Evolutionary conservation across 208 protist species (phyloP), one percentile per base, ranked within the genome.

Genomic region (Angomonas ambiguus): DNA sequence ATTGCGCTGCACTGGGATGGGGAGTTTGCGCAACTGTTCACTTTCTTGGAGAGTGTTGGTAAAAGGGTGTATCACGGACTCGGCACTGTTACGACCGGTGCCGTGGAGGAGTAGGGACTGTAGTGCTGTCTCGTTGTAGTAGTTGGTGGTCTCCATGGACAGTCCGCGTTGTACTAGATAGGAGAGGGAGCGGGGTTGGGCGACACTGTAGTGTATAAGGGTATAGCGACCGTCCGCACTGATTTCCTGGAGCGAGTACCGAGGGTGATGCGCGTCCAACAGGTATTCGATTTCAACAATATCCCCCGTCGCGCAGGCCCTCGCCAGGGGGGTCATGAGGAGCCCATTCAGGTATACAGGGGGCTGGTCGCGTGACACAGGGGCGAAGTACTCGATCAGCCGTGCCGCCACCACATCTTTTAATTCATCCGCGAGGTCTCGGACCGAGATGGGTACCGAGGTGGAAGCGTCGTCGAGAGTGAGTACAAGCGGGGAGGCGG

Each of bases 141-240:
- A 76, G 65, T 95, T 95, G 55, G 82, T 74, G 18, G 63, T 65
- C 53, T 93, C 85, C 20, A 92, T 70, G 24, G 75, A 79, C 13
- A 93, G 67, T 1, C 90, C 90, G 22, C 81, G 86, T 10, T 72
- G 71, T 18, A 70, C 27, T 10, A 81, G 62, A 62, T 69, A 77
- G 8, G 63, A 57, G 38, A 88, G 42, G 22, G 74, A 63, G 18
- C 48, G 63, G 2, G 85, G 84, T n/a, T 91, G 86, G 0, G 67
- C 86, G 0, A 74, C 85, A 20, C 86, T 82, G 75, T 92, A 92
- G 73, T 95, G 90, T 10, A 95, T 78, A 5, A 95, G 77, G 6
- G 90, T 92, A 73, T 95, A 95, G 20, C 81, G 84, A 1, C 90
- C 90, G 51, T 95, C 87, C 1, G 71, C 32, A 10, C 85, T 92